A percentile compares a stretch with the other conserved stretches of the same genome.
phyloP scores from a whole-genome alignment of 306 rosid species.

The Parietaria judaica region DNA sequence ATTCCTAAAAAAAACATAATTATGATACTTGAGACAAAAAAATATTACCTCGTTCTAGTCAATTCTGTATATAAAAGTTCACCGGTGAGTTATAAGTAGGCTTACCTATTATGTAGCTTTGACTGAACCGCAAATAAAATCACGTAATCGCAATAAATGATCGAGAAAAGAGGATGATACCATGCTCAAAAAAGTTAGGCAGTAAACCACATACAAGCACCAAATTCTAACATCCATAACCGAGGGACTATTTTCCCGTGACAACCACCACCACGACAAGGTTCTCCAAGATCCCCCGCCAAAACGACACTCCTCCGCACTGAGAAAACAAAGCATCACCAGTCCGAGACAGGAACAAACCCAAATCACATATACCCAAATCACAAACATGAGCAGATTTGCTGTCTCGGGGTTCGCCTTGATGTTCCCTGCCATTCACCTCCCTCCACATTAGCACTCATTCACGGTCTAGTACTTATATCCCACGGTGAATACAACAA shows the following conservation, averaged over 20 bases:
- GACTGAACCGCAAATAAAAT: too few relatives aligned
- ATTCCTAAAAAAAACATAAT: too few relatives aligned
- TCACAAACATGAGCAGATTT: slow-evolving; percentile 47
- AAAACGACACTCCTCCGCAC: slow-evolving; percentile 44
- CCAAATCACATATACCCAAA: slow-evolving; percentile 35
- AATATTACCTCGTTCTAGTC: too few relatives aligned
- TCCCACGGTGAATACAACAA: slow-evolving; percentile 16
- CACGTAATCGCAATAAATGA: slow-evolving; percentile 4
- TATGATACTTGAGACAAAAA: too few relatives aligned
- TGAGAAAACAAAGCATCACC: slow-evolving; percentile 57
- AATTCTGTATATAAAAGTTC: too few relatives aligned
- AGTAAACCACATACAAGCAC: slow-evolving; percentile 11
- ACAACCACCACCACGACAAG: slow-evolving; percentile 21
- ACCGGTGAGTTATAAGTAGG: too few relatives aligned
- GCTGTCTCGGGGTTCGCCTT: slow-evolving; percentile 59
- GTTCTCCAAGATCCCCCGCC: slow-evolving; percentile 41
- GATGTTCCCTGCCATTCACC: slow-evolving; percentile 55
- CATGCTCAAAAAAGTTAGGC: not conserved
- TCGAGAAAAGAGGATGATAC: slow-evolving; percentile 5
- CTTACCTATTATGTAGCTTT: too few relatives aligned
- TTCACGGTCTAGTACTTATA: slow-evolving; percentile 15
- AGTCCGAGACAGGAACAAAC: slow-evolving; percentile 55
- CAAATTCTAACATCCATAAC: slow-evolving; percentile 25
- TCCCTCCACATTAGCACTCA: slow-evolving; percentile 24
- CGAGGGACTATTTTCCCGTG: slow-evolving; percentile 21